A percentile compares a stretch with the other conserved stretches of the same genome.
phyloP scores from a whole-genome alignment of 192 early-diverging fungal genomes.

The Chytriomyces confervae region DNA sequence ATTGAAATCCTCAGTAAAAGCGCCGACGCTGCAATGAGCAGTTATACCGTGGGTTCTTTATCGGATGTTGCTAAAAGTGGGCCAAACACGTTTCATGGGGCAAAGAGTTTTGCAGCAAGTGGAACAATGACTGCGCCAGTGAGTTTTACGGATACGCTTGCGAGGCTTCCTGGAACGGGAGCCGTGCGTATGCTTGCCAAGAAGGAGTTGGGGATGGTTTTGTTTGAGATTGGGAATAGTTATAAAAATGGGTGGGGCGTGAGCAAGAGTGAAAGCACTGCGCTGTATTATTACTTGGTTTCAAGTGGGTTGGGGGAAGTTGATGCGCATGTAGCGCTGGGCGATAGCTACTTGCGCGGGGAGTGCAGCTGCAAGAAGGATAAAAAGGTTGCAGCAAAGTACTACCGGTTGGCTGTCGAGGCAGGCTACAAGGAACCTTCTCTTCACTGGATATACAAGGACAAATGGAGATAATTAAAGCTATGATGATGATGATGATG shows the following conservation, averaged over 20 bases:
- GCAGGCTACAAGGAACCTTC: slow-evolving; percentile 50
- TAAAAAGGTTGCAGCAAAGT: slow-evolving; percentile 53
- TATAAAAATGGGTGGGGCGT: slow-evolving; percentile 63
- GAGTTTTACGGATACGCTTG: slow-evolving; percentile 12
- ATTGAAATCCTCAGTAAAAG: slow-evolving; percentile 39
- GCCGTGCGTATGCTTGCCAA: slow-evolving; percentile 33
- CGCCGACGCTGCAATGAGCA: slow-evolving; percentile 42
- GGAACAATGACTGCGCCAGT: not conserved
- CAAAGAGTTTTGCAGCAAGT: not conserved
- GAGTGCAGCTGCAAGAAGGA: slow-evolving; percentile 50
- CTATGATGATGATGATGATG: not conserved
- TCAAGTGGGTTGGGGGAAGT: slow-evolving; percentile 54
- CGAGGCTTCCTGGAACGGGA: slow-evolving; percentile 14
- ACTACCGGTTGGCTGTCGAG: slow-evolving; percentile 53
- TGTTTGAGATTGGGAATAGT: slow-evolving; percentile 55
- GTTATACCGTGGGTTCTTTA: slow-evolving; percentile 4
- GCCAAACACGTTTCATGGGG: not conserved
- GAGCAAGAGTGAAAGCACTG: slow-evolving; percentile 43
- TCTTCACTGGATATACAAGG: slow-evolving; percentile 63
- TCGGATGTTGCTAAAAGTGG: not conserved
- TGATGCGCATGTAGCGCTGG: slow-evolving; percentile 57
- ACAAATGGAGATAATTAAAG: slow-evolving; percentile 39
- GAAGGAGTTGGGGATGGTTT: slow-evolving; percentile 48
- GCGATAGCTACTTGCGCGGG: slow-evolving; percentile 49
- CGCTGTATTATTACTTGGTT: slow-evolving; percentile 52